These are phyloP conservation scores for Linanthus parryae DNA, from an alignment of 148 eudicot genomes.

Conservation along the genomic window DNA sequence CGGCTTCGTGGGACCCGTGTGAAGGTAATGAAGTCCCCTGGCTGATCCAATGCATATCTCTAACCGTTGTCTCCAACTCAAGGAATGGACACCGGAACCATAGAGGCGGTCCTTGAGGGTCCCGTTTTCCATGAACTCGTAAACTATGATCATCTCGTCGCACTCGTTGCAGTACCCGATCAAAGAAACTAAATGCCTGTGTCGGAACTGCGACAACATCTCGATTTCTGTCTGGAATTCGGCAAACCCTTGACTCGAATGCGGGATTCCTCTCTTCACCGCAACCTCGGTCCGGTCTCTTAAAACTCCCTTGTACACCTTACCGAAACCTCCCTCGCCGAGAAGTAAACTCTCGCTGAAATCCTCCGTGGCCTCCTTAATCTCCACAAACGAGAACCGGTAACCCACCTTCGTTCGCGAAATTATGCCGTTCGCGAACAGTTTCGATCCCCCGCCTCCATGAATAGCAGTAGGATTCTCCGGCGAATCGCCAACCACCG, in stretches of 20 bases:
- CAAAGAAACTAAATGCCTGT: conserved; percentile 64
- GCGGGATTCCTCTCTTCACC: conserved; percentile 48
- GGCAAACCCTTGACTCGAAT: conserved; percentile 47
- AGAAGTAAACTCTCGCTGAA: conserved; percentile 46
- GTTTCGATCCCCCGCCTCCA: conserved; percentile 10
- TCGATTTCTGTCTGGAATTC: conserved; percentile 62
- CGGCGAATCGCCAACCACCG: conserved; percentile 10
- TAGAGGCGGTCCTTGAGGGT: conserved; percentile 57
- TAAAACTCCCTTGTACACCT: conserved; percentile 53
- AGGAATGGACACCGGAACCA: conserved; percentile 32
- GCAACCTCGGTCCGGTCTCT: conserved; percentile 44
- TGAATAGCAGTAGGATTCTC: conserved; percentile 6
- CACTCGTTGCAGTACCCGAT: conserved; percentile 60
- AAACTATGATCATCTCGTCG: conserved; percentile 58
- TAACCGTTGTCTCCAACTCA: conserved; percentile 66
- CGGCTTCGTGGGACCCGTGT: conserved; percentile 51
- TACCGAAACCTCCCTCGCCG: conserved; percentile 71
- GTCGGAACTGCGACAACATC: conserved; percentile 65
- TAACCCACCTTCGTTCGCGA: conserved; percentile 35
- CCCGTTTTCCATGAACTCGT: conserved; percentile 68
- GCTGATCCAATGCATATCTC: conserved; percentile 69
- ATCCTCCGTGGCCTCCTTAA: conserved; percentile 51
- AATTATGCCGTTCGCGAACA: conserved; percentile 15
- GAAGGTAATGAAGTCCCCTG: conserved; percentile 65
- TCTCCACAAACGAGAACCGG: conserved; percentile 37